Evolutionary conservation across 768 basidiomycete genomes (phyloP).

Genomic region (Boletus huronensis): DNA sequence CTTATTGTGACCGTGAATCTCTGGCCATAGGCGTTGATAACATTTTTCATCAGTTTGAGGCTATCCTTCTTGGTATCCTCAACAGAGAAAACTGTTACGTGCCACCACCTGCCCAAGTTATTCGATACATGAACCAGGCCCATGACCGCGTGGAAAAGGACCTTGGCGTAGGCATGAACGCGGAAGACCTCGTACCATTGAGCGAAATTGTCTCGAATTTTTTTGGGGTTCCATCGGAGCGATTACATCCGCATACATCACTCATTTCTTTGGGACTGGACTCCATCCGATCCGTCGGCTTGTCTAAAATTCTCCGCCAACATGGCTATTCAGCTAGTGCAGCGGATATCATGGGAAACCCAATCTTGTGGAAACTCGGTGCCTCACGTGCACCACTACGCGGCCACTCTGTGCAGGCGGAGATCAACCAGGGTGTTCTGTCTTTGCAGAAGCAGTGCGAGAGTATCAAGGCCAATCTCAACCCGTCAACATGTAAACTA

Average conservation of each 20-base stretch:
- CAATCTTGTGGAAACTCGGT: slow-evolving; percentile 14
- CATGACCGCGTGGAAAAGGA: not conserved
- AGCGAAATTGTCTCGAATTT: slow-evolving; percentile 19
- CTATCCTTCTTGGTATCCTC: slow-evolving; percentile 18
- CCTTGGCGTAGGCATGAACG: not conserved
- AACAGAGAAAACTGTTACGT: slow-evolving; percentile 3
- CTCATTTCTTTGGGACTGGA: slow-evolving; percentile 46
- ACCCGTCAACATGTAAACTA: slow-evolving; percentile 16
- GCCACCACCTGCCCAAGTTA: not conserved
- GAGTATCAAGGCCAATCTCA: slow-evolving; percentile 19
- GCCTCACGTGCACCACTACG: slow-evolving; percentile 13
- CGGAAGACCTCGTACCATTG: slow-evolving; percentile 7
- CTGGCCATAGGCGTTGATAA: slow-evolving; percentile 14
- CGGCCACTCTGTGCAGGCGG: not conserved
- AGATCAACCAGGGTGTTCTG: slow-evolving; percentile 10
- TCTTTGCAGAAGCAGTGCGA: slow-evolving; percentile 9
- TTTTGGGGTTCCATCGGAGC: slow-evolving; percentile 13
- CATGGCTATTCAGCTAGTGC: slow-evolving; percentile 35
- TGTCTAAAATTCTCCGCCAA: slow-evolving; percentile 35
- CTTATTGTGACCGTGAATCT: slow-evolving; percentile 21
- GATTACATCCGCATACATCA: slow-evolving; percentile 25
- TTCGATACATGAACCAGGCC: not conserved
- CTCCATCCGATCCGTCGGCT: slow-evolving; percentile 45
- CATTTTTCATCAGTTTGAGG: slow-evolving; percentile 26
- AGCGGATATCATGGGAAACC: slow-evolving; percentile 35